Conservation (phyloP, 176 grass and related monocot species). For the Puya raimondii region DNA sequence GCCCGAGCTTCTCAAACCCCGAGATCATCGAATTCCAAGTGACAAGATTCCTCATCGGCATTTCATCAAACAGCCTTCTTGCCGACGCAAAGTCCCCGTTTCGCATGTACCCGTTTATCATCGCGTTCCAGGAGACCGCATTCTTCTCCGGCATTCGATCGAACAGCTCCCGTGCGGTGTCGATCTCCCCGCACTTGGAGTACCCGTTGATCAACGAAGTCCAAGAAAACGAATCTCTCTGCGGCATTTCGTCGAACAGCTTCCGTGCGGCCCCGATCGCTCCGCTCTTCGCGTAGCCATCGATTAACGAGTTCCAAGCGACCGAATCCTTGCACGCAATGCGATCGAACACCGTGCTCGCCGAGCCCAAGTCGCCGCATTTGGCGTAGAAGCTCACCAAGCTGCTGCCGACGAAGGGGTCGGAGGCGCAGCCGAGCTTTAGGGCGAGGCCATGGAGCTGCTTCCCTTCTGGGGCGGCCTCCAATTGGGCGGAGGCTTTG, state of each 20-base stretch:
- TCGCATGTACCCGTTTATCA: conserved; percentile 3
- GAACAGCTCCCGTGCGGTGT: background rate
- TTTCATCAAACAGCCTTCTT: conserved; percentile 4
- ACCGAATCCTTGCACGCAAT: background rate
- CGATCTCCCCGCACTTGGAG: background rate
- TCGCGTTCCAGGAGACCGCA: background rate
- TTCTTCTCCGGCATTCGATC: conserved; percentile 1
- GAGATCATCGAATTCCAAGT: conserved; percentile 3
- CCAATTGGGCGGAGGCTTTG: background rate
- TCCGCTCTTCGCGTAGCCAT: conserved; percentile 1
- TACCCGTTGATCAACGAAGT: conserved; percentile 2
- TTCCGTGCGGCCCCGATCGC: background rate
- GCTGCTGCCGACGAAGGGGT: background rate
- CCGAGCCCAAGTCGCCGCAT: conserved; percentile 3
- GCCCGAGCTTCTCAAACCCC: background rate
- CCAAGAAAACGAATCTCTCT: conserved; percentile 6
- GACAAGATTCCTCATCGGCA: conserved; percentile 2
- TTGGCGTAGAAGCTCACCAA: conserved; percentile 9
- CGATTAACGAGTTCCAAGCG: background rate
- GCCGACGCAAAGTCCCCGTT: background rate
- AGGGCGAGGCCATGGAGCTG: conserved; percentile 1
- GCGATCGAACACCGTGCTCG: background rate
- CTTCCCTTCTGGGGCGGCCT: background rate
- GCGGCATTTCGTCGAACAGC: conserved; percentile 9
- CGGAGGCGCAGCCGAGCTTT: background rate